phyloP scores from a whole-genome alignment of 2,329 filamentous ascomycete species.

The Leptographium wingfieldii region DNA sequence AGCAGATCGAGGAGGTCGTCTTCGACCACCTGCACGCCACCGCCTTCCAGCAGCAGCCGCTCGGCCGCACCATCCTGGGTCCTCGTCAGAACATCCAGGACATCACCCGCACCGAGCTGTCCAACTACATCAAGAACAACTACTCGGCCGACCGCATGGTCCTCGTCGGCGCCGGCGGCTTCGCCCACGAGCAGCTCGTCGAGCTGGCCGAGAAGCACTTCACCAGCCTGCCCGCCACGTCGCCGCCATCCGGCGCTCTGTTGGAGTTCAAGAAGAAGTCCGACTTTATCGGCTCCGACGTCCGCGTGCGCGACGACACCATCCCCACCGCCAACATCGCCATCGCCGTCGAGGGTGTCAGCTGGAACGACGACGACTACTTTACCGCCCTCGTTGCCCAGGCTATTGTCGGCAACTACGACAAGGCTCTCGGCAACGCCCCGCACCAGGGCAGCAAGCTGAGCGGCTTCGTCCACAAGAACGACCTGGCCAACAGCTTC shows the following conservation, averaged over 20 bases:
- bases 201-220: conserved; percentile 97
- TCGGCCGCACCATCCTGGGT: conserved; percentile 94
- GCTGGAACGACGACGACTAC: conserved; percentile 99
- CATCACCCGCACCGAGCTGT: conserved; percentile 82
- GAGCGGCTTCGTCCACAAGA: conserved; percentile 83
- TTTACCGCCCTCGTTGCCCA: conserved; percentile 96
- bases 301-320: conserved; percentile 90
- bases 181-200: conserved; percentile 89
- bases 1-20: conserved; percentile 98
- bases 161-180: conserved; percentile 84
- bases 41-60: conserved; percentile 89
- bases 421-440: conserved; percentile 96
- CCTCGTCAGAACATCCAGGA: conserved; percentile 97
- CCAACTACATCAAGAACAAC: conserved; percentile 98
- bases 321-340: conserved; percentile 95
- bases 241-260: conserved; percentile 62
- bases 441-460: conserved; percentile 98
- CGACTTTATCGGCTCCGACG: conserved; percentile 92
- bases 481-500: conserved; percentile 97
- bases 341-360: conserved; percentile 96
- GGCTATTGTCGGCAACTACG: conserved; percentile 99
- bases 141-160: conserved; percentile 99
- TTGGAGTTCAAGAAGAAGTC: conserved; percentile 74
- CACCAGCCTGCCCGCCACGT: conserved; percentile 60
- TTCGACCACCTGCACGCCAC: conserved; percentile 99